Evolutionary conservation across 2,329 filamentous ascomycete genomes (phyloP).

Genomic region (Penicillium hordei): DNA sequence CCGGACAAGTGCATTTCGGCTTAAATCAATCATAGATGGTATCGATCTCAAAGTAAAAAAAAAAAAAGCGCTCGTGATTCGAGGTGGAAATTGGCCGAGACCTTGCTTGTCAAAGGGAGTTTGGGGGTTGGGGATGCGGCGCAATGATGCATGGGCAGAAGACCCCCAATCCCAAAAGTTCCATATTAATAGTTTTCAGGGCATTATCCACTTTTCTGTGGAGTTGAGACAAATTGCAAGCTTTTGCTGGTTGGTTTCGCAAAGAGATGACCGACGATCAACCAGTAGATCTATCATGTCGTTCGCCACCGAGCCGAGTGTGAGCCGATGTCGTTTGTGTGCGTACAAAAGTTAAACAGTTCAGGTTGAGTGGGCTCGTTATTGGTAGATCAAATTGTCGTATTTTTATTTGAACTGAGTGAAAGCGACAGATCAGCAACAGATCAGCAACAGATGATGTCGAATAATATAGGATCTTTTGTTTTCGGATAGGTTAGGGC

Average conservation of each 20-base stretch:
- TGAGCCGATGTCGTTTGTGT: background rate
- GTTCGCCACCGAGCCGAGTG: slow-evolving; percentile 1
- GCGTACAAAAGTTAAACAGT: background rate
- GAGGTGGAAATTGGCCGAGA: background rate
- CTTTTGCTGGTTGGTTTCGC: slow-evolving; percentile 2
- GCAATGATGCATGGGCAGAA: slow-evolving; percentile 4
- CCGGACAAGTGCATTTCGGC: slow-evolving; percentile 9
- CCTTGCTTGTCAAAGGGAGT: slow-evolving; percentile 3
- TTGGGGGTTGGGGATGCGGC: slow-evolving; percentile 5
- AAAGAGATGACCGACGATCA: slow-evolving; percentile 5
- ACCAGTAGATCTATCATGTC: slow-evolving; percentile 4
- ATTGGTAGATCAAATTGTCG: background rate
- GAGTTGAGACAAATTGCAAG: slow-evolving; percentile 7
- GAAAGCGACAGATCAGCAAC: background rate
- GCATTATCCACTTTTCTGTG: slow-evolving; percentile 9
- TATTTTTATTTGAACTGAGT: background rate
- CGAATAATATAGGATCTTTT: background rate
- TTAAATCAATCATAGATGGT: slow-evolving; percentile 6
- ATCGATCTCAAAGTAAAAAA: background rate
- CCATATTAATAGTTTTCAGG: slow-evolving; percentile 11
- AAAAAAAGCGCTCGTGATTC: background rate
- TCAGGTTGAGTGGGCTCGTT: background rate
- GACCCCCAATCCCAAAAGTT: background rate
- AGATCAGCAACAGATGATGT: background rate
- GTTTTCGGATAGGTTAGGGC: slow-evolving; percentile 2